These are phyloP conservation scores for Hortiboletus campestris DNA, from an alignment of 768 basidiomycete genomes.

Conservation along the genomic window DNA sequence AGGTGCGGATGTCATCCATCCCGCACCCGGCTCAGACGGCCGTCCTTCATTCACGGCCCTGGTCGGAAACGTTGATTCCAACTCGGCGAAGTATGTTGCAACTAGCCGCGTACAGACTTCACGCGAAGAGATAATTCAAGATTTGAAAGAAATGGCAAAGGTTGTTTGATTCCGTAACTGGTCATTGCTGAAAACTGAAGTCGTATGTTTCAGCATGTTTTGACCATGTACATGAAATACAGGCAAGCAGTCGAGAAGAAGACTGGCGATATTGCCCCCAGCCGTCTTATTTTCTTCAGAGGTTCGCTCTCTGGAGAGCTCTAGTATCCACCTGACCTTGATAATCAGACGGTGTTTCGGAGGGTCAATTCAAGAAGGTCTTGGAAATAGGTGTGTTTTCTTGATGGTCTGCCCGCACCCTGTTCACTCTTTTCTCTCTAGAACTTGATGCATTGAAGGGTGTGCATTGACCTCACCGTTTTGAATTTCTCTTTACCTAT, in stretches of 20 bases:
- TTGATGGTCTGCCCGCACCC: neutral
- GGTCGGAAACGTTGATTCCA: slow-evolving; percentile 76
- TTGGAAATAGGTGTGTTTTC: slow-evolving; percentile 51
- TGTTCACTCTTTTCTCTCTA: slow-evolving; percentile 20
- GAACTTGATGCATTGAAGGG: slow-evolving; percentile 63
- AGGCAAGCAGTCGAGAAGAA: slow-evolving; percentile 53
- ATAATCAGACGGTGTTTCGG: slow-evolving; percentile 50
- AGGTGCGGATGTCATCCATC: slow-evolving; percentile 85
- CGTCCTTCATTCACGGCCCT: slow-evolving; percentile 80
- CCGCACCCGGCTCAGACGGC: slow-evolving; percentile 74
- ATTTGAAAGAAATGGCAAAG: slow-evolving; percentile 62
- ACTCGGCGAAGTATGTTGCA: slow-evolving; percentile 67
- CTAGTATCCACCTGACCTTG: slow-evolving; percentile 3
- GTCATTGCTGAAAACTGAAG: slow-evolving; percentile 11
- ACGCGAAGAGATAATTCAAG: slow-evolving; percentile 74
- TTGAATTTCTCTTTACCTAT: slow-evolving; percentile 1
- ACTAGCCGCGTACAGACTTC: slow-evolving; percentile 65
- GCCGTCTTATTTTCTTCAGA: slow-evolving; percentile 74
- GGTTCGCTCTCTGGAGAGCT: slow-evolving; percentile 38
- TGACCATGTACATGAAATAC: slow-evolving; percentile 59
- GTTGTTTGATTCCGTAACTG: slow-evolving; percentile 29
- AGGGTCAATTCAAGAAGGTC: slow-evolving; percentile 48
- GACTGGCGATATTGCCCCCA: slow-evolving; percentile 44
- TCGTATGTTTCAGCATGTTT: slow-evolving; percentile 41
- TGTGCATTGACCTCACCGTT: slow-evolving; percentile 25